phyloP scores from a whole-genome alignment of 805 yeast genomes.

The Sugiyamaella valdiviana region DNA sequence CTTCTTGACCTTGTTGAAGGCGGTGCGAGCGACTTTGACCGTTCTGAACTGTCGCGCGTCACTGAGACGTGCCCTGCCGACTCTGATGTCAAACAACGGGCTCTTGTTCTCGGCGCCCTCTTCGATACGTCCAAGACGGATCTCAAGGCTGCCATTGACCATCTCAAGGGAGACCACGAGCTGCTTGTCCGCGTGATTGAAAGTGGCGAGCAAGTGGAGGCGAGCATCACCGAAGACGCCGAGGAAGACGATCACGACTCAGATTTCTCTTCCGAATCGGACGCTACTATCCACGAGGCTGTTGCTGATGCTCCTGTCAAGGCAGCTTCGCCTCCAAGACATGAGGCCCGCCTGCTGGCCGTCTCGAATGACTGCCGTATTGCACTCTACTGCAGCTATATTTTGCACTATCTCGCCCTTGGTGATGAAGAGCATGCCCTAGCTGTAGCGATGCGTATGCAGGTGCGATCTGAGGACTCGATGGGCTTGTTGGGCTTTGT shows the following conservation, averaged over 20 bases:
- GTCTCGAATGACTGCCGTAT: conserved; percentile 20
- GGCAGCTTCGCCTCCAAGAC: not conserved
- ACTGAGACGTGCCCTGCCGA: not conserved
- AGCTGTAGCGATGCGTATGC: conserved; percentile 12
- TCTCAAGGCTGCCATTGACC: not conserved
- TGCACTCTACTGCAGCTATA: conserved; percentile 26
- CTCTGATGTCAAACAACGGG: conserved; percentile 1
- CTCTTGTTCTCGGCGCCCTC: not conserved
- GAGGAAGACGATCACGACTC: not conserved
- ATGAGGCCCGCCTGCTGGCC: not conserved
- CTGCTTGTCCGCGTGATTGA: not conserved
- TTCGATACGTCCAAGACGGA: not conserved
- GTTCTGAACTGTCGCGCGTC: not conserved
- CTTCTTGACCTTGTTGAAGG: not conserved
- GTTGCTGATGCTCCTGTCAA: not conserved
- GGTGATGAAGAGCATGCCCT: conserved; percentile 13
- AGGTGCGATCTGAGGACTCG: conserved; percentile 8
- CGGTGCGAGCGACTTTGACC: not conserved
- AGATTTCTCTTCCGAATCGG: not conserved
- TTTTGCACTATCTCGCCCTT: conserved; percentile 17
- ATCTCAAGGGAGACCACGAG: not conserved
- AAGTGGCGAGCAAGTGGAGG: not conserved
- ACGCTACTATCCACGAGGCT: not conserved
- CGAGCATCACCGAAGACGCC: not conserved
- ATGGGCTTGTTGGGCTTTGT: conserved; percentile 32